phyloP scores from a whole-genome alignment of 1,284 basidiomycete species.

The Peniophora sp. region DNA sequence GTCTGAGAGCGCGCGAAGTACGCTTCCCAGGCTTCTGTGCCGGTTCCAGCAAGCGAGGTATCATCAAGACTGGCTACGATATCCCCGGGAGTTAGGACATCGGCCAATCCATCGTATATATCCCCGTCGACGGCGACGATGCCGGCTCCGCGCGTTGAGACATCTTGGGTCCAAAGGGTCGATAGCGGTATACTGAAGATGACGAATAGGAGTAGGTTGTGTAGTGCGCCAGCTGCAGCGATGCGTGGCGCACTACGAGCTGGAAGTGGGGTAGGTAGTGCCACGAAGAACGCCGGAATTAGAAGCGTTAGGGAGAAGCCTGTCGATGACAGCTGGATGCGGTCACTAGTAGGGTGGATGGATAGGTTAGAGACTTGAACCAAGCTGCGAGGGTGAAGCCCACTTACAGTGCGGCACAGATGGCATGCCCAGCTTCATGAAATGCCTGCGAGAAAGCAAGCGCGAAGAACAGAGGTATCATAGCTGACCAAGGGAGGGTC shows the following conservation, averaged over 20 bases:
- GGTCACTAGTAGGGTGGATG: too few species aligned
- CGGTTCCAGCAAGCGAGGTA: conserved; percentile 21
- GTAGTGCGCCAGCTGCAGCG: conserved; percentile 60
- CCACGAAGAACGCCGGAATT: conserved; percentile 66
- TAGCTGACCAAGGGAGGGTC: conserved; percentile 59
- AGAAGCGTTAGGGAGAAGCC: conserved; percentile 49
- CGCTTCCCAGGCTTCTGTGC: conserved; percentile 35
- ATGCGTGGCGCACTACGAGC: conserved; percentile 35
- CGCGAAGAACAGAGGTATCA: conserved; percentile 51
- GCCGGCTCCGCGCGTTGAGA: conserved; percentile 39
- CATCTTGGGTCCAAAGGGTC: conserved; percentile 41
- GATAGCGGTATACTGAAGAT: conserved; percentile 12
- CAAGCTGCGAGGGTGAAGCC: too few species aligned
- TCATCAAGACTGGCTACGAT: conserved; percentile 52
- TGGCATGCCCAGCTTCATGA: conserved; percentile 67
- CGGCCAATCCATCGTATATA: conserved; percentile 39
- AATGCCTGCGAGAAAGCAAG: conserved; percentile 51
- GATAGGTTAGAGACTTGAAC: too few species aligned
- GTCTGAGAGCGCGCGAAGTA: conserved; percentile 28
- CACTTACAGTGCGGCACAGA: conserved; percentile 58
- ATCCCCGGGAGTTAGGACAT: conserved; percentile 45
- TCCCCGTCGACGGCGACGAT: conserved; percentile 43
- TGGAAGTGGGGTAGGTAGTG: conserved; percentile 37
- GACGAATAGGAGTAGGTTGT: conserved; percentile 37
- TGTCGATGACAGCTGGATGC: conserved; percentile 46